Base-by-base conservation (phyloP, 805 yeast species). In the Candida parachauliodes region DNA sequence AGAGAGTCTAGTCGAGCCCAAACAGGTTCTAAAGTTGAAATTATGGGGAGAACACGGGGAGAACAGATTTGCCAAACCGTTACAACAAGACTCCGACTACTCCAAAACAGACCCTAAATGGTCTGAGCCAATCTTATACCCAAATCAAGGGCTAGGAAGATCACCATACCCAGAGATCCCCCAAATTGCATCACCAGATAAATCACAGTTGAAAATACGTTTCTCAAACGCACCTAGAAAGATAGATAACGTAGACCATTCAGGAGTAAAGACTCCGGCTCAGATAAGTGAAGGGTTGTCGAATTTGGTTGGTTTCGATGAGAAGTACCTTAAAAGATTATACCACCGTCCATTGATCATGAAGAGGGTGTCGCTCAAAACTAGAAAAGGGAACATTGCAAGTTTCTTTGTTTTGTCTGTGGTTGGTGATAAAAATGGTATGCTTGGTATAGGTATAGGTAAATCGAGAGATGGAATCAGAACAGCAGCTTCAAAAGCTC, bases 381-480 rank as follows among this genome's bases (percentile, higher is more conserved):
- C 97, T 2, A 80, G 88, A 27, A 86, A 87, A 69, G 97, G 97
- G 59, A 88, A 88, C 58, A 86, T 86, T 47, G 79, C 83, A 36
- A 77, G 87, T 27, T 82, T 79, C 59, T 91, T 85, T 61, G 83
- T 88, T 0, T 61, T 93, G 45, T 91, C 88, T 10, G 84, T 88
- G 25, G 96, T 85, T 11, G 98, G 98, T 33, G 95, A 93, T 62
- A 76, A 81, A 39, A 84, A 86, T 47, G 98, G 98, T 46, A 84
- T 88, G 83, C 72, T 93, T 42, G 98, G 98, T 25, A 69, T 89
- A 34, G 98, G 98, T 34, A 95, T 88, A 60, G 98, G 98, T 45
- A 87, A 86, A 55, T 91, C 93, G 44, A 72, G 88, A 48, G 81
- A 77, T 39, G 87, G 83, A 42, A 76, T 83, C 65, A 67, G 83